Evolutionary conservation across 2,329 filamentous ascomycete genomes (phyloP).

Genomic region (Colletotrichum theobromicola): DNA sequence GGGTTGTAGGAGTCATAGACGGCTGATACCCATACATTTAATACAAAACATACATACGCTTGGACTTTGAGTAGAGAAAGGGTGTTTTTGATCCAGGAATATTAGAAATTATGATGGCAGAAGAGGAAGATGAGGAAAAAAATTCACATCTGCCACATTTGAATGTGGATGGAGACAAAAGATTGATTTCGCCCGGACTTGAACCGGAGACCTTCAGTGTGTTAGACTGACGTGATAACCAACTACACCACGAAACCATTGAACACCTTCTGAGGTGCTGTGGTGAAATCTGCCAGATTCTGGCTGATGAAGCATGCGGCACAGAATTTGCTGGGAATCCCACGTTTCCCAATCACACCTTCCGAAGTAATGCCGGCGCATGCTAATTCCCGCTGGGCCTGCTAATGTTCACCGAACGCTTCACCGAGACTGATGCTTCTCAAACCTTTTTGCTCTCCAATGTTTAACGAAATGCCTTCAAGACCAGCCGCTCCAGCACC

Average conservation of each 20-base stretch:
- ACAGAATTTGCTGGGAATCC: no score
- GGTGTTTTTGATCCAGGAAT: neutral
- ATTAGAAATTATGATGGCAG: neutral
- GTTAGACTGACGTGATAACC: conserved; percentile 57
- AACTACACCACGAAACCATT: conserved; percentile 38
- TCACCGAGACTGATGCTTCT: neutral
- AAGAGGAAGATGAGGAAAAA: neutral
- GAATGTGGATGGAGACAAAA: neutral
- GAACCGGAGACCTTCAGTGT: conserved; percentile 33
- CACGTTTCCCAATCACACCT: no score
- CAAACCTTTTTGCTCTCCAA: conserved; percentile 6
- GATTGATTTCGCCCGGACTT: conserved; percentile 23
- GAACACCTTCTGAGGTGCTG: neutral
- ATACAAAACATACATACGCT: neutral
- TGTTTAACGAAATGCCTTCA: neutral
- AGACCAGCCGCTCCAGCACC: neutral
- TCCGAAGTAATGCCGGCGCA: conserved; percentile 5
- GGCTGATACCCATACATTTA: conserved; percentile 2
- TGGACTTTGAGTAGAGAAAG: neutral
- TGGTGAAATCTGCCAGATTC: neutral
- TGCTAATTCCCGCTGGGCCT: neutral
- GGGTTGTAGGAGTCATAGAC: conserved; percentile 62
- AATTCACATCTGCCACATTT: neutral
- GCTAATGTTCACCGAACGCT: neutral
- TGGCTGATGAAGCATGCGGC: fast-evolving